A percentile compares a stretch with the other conserved stretches of the same genome.
phyloP scores from a whole-genome alignment of 768 basidiomycete genomes.

The Russula sp. region DNA sequence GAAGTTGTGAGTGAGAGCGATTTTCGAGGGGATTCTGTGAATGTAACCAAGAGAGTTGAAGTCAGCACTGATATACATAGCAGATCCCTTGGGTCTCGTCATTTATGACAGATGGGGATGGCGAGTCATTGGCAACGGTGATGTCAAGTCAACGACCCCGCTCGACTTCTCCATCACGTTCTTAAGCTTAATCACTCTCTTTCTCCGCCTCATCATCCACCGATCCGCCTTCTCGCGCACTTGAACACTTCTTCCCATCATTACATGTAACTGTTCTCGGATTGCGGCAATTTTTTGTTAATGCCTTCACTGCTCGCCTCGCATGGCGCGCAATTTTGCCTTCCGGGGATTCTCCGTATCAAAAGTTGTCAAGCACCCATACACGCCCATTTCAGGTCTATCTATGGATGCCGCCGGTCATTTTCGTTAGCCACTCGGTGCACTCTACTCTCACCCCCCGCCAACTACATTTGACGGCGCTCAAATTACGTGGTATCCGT shows the following conservation, averaged over 20 bases:
- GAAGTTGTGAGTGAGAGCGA: background rate
- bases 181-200: background rate
- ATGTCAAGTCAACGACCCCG: background rate
- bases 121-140: too few relatives aligned
- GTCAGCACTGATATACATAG: background rate
- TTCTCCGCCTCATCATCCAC: slow-evolving; percentile 8
- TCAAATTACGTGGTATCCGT: background rate
- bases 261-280: background rate
- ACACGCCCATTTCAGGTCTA: background rate
- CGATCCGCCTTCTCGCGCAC: background rate
- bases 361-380: background rate
- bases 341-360: background rate
- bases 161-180: background rate
- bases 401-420: background rate
- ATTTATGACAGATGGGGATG: slow-evolving; percentile 5
- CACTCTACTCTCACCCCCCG: background rate
- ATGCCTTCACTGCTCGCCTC: background rate
- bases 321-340: background rate
- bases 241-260: background rate
- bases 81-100: background rate
- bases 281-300: background rate
- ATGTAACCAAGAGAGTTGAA: slow-evolving; percentile 19
- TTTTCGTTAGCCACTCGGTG: background rate
- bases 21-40: slow-evolving; percentile 18
- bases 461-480: background rate